These are phyloP conservation scores for Aspergillus fumigatus DNA, from an alignment of 2,329 filamentous ascomycete genomes.

Conservation along the genomic window DNA sequence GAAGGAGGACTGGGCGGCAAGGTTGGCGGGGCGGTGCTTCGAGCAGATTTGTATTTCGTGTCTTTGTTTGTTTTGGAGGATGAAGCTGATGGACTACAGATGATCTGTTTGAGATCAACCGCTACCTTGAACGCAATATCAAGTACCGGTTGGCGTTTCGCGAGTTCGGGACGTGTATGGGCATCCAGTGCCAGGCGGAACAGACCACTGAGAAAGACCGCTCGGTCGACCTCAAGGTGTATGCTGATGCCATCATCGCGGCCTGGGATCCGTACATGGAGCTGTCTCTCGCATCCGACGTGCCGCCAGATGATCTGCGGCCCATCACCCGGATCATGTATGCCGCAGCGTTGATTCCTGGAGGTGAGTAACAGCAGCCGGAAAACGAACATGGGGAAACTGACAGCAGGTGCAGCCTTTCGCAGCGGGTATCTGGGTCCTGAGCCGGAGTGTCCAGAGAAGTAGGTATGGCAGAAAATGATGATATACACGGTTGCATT, in stretches of 20 bases:
- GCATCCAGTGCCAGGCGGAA: constrained; percentile 39
- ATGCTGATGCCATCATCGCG: constrained; percentile 33
- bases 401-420: constrained; percentile 27
- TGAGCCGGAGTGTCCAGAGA: constrained; percentile 21
- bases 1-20: constrained; percentile 46
- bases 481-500: constrained; percentile 4
- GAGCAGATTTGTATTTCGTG: constrained; percentile 31
- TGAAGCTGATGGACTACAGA: constrained; percentile 21
- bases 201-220: constrained; percentile 33
- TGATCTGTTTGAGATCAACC: constrained; percentile 32
- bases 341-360: constrained; percentile 51
- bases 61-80: background rate
- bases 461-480: background rate
- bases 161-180: constrained; percentile 52
- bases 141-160: constrained; percentile 47
- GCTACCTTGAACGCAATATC: constrained; percentile 32
- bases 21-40: constrained; percentile 34
- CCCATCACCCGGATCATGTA: constrained; percentile 58
- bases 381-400: background rate
- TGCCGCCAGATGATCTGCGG: constrained; percentile 42
- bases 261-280: constrained; percentile 39
- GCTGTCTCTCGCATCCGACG: constrained; percentile 25
- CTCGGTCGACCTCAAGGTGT: constrained; percentile 25
- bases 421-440: constrained; percentile 29
- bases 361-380: constrained; percentile 42